A percentile compares a stretch with the other conserved stretches of the same genome.
Conservation (phyloP, 1,284 basidiomycete genomes). For the Irpex sp. region DNA sequence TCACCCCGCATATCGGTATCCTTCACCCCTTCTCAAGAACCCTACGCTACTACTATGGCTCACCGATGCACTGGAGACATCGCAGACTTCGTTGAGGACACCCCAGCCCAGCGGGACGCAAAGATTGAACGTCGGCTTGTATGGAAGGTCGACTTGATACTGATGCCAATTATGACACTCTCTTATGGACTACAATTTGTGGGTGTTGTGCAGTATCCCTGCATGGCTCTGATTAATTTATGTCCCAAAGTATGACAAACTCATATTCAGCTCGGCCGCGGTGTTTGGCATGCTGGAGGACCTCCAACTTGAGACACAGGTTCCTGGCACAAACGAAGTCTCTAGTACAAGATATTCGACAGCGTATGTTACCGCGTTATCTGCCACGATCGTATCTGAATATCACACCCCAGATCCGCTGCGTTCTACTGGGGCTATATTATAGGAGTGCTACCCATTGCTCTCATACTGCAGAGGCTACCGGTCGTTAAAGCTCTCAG, state of each 20-base stretch:
- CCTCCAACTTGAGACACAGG: constrained; percentile 6
- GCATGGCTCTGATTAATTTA: too few relatives aligned
- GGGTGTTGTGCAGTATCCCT: neutral
- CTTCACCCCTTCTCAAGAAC: neutral
- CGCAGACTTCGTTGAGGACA: neutral
- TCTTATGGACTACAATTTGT: constrained; percentile 14
- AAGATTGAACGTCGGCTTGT: constrained; percentile 10
- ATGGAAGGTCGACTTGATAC: constrained; percentile 13
- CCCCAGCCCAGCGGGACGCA: constrained; percentile 3
- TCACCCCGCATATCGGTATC: neutral
- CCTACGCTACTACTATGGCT: neutral
- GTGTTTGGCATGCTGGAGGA: constrained; percentile 11
- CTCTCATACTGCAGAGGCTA: constrained; percentile 9
- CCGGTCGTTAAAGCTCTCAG: constrained; percentile 11
- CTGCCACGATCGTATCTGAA: neutral
- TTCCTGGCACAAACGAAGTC: constrained; percentile 5
- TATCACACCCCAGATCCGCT: constrained; percentile 3
- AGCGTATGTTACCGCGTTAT: neutral
- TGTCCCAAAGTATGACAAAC: constrained; percentile 10
- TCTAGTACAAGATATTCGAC: constrained; percentile 11
- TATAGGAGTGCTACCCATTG: constrained; percentile 12
- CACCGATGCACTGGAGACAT: neutral
- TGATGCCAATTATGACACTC: constrained; percentile 12
- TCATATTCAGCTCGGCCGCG: constrained; percentile 13
- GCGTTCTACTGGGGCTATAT: constrained; percentile 14